phyloP scores from a whole-genome alignment of 1,284 basidiomycete genomes.

The Vanrija humicola region DNA sequence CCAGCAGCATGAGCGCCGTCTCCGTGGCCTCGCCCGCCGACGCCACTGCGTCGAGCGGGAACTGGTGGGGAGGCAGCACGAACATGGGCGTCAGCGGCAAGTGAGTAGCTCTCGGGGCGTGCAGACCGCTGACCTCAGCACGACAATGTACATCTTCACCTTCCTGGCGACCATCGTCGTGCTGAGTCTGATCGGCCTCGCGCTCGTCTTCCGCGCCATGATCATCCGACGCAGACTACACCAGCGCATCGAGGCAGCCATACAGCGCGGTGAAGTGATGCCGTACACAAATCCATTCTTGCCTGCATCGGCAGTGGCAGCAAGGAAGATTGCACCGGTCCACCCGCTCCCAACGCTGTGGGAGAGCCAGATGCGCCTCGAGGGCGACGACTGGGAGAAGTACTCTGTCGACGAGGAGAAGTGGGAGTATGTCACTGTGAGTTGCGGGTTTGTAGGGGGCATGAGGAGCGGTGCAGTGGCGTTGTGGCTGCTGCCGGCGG shows the following conservation, averaged over 20 bases:
- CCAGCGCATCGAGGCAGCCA: conserved; percentile 34
- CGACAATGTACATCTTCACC: conserved; percentile 47
- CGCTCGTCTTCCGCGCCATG: conserved; percentile 40
- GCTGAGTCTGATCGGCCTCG: conserved; percentile 36
- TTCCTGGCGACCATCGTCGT: conserved; percentile 46
- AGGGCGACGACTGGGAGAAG: conserved; percentile 13
- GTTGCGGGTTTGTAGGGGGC: conserved; percentile 21
- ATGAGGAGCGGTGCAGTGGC: neutral
- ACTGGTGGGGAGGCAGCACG: no score
- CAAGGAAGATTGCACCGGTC: conserved; percentile 25
- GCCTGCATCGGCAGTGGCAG: neutral
- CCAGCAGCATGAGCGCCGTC: no score
- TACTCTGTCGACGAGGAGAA: neutral
- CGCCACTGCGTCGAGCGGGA: no score
- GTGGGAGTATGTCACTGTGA: neutral
- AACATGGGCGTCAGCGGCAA: no score
- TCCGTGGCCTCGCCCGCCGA: no score
- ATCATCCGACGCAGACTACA: conserved; percentile 39
- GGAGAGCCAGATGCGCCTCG: conserved; percentile 35
- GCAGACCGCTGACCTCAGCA: conserved; percentile 1
- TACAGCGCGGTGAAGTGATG: conserved; percentile 34
- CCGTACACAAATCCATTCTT: conserved; percentile 23
- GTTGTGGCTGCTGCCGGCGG: neutral
- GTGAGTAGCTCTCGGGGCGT: no score
- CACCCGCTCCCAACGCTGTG: conserved; percentile 40